Percentiles rank a stretch among this genome's conserved stretches.
phyloP scores from a whole-genome alignment of 495 filamentous ascomycete genomes.

The Penicillium paxilli region DNA sequence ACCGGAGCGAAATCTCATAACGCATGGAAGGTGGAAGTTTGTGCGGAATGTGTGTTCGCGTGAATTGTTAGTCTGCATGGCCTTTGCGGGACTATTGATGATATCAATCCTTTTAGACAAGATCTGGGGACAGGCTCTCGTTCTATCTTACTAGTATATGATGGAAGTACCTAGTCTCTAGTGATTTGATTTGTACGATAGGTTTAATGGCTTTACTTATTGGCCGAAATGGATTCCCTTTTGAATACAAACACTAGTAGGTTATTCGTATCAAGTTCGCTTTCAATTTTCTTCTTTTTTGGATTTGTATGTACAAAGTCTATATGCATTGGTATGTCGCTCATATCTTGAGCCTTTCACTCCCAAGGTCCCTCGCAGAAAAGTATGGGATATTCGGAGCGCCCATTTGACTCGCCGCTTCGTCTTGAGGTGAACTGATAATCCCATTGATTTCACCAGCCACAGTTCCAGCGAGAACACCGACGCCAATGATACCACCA shows the following conservation, averaged over 20 bases:
- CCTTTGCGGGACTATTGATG: not conserved
- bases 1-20: not conserved
- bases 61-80: not conserved
- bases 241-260: no score
- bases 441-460: conserved; percentile 31
- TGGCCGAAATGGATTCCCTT: not conserved
- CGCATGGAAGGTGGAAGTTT: not conserved
- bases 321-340: not conserved
- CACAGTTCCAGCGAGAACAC: conserved; percentile 59
- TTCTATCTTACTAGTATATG: not conserved
- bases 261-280: not conserved
- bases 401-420: conserved; percentile 1
- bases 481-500: conserved; percentile 70
- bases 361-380: not conserved
- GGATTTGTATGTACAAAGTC: not conserved
- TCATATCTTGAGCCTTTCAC: not conserved
- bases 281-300: not conserved
- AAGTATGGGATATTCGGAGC: not conserved
- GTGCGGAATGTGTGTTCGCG: not conserved
- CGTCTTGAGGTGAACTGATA: conserved; percentile 23
- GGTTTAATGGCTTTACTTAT: no score
- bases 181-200: not conserved
- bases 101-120: not conserved
- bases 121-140: not conserved
- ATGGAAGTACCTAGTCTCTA: not conserved